Conservation (phyloP, 768 basidiomycete species). For the Suillus lakei region DNA sequence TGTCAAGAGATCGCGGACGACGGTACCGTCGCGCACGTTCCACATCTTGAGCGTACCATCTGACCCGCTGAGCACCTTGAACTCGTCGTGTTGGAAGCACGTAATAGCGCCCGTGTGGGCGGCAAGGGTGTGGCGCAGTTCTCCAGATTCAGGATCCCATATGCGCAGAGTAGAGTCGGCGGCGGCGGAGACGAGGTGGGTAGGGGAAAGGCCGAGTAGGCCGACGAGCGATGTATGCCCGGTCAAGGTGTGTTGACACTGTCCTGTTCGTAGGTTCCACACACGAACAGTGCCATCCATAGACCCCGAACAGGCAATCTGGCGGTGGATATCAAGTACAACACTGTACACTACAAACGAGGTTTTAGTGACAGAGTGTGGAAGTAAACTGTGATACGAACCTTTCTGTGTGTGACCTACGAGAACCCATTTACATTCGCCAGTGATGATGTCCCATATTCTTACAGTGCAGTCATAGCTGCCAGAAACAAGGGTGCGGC, state of each 20-base stretch:
- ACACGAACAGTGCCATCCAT: slow-evolving; percentile 98
- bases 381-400: slow-evolving; percentile 31
- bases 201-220: slow-evolving; percentile 86
- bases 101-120: slow-evolving; percentile 98
- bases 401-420: slow-evolving; percentile 94
- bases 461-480: slow-evolving; percentile 96
- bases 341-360: slow-evolving; percentile 84
- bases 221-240: slow-evolving; percentile 97
- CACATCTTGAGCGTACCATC: slow-evolving; percentile 99
- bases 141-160: slow-evolving; percentile 90
- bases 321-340: slow-evolving; percentile 82
- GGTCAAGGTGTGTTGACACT: slow-evolving; percentile 77
- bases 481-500: slow-evolving; percentile 89
- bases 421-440: slow-evolving; percentile 78
- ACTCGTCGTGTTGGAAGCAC: slow-evolving; percentile 98
- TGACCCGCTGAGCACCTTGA: slow-evolving; percentile 93
- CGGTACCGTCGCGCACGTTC: slow-evolving; percentile 87
- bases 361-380: slow-evolving; percentile 13
- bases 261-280: slow-evolving; percentile 87
- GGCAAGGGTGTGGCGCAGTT: slow-evolving; percentile 78
- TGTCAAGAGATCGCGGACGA: slow-evolving; percentile 86
- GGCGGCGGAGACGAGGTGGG: slow-evolving; percentile 92
- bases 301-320: slow-evolving; percentile 94
- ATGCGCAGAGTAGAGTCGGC: slow-evolving; percentile 94
- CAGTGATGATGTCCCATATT: slow-evolving; percentile 92